Base-by-base conservation (phyloP, 2,329 filamentous ascomycete genomes). In the Chrysoporthe puriensis region DNA sequence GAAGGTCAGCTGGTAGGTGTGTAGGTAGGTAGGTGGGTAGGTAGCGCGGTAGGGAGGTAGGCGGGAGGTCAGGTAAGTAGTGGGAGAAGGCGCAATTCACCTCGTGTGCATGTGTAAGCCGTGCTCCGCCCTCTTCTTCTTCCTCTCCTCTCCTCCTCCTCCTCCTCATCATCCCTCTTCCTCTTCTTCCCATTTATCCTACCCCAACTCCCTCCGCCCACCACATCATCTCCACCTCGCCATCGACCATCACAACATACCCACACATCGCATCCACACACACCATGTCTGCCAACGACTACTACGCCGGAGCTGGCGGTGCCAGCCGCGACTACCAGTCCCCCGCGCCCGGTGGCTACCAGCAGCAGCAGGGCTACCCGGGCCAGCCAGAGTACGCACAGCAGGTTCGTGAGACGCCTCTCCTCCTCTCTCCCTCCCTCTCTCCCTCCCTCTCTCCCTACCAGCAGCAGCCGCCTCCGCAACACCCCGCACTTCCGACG, bases 211-310 rank as follows among this genome's bases (percentile, higher is more conserved):
- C 26, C 26, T 26, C 26, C 26, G 26, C 26, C 26, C 26, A 26
- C 26, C 2, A 26, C 26, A 26, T 26, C 26, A 26, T 26, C 26
- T 26, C 26, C 26, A 26, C 26, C 26, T 26, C 26, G 2, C 7
- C 44, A 42, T 21, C 57, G 18, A 21, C 26, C 26, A 32, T 11
- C n/a, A 16, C 11, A 2, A 42, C 32, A 16, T 13, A 16, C n/a
- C 26, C 2, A 26, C 26, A 26, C 26, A 2, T 26, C 26, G 1
- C 43, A 62, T 34, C 42, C 34, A 5, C 18, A 21, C 36, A 26
- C 13, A 72, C 70, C 71, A 72, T 71, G 66, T 73, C 71, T 62
- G 71, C 71, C 2, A 69, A 73, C 42, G 68, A 72, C 54, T 74
- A 73, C 68, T 73, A 72, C 44, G 46, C 54, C 34, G 60, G 52